Base-by-base conservation (phyloP, 179 eudicot genomes). In the Spinacia oleracea region DNA sequence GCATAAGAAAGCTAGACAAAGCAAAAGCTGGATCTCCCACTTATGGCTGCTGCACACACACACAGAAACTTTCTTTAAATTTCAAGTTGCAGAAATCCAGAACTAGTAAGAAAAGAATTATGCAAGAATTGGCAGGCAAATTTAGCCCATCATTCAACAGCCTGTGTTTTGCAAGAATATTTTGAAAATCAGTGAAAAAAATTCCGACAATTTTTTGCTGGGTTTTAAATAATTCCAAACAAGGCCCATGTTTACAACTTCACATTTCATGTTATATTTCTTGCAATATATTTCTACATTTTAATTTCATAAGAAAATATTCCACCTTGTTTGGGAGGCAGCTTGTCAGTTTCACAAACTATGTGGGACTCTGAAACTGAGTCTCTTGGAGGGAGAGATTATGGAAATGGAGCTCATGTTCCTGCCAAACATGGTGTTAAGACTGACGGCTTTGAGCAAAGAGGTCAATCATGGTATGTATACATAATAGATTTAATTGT, bases 351-450 rank as follows among this genome's bases (percentile, higher is more conserved):
- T 77, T 42, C 72, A 85, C 9, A 64, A 93, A 85, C 9, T 67
- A 93, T 93, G 99, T 96, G 99, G 98, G 98, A 93, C 80, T 96
- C 98, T 32, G 99, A 96, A 75, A 78, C 80, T 51, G 99, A 93
- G 75, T 87, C 92, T 35, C 79, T 70, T 69, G 90, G 83, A 23
- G 92, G 92, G 9, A 82, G 95, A 79, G 94, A 96, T 31, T 89
- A 84, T 84, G 89, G 86, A 32, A 88, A 83, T 84, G 99, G 89
- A 81, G 82, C 90, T 53, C 89, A 87, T 29, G 62, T 85, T 72
- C 65, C 91, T 29, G 73, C 86, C 78, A 93, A 89, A 75, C 91
- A 87, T 48, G 96, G 93, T 38, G 88, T 96, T 79, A 75, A 89
- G 80, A 88, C 94, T 70, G 96, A 93, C 75, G 94, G 97, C 18